These are phyloP conservation scores for Eucalyptus rudis DNA, from an alignment of 345 rosid genomes.

Conservation along the genomic window DNA sequence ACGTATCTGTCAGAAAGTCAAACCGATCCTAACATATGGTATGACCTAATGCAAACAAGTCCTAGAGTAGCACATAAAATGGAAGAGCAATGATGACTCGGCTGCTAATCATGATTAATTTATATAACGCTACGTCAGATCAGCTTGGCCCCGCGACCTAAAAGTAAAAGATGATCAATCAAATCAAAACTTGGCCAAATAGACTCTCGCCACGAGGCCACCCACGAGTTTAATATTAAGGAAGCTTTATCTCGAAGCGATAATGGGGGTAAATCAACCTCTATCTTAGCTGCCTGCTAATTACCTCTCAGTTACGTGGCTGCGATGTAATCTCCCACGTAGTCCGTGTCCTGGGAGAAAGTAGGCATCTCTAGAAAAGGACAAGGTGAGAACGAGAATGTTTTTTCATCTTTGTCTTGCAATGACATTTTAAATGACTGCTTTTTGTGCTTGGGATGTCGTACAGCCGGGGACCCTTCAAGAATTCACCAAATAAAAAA, in stretches of 20 bases:
- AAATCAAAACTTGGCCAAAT: neutral
- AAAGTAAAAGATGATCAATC: neutral
- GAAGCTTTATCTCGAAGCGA: neutral
- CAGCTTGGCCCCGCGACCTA: neutral
- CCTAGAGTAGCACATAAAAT: neutral
- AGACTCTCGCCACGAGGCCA: neutral
- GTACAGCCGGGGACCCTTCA: neutral
- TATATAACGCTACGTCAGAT: neutral
- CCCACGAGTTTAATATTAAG: neutral
- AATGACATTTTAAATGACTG: neutral
- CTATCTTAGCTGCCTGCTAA: neutral
- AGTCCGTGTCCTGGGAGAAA: neutral
- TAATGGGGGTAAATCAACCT: neutral
- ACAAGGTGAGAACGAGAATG: neutral
- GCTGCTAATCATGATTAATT: neutral
- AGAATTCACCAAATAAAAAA: neutral
- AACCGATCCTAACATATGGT: neutral
- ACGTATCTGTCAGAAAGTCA: neutral
- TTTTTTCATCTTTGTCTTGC: neutral
- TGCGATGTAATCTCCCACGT: neutral
- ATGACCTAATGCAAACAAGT: neutral
- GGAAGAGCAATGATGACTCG: neutral
- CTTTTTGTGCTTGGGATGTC: neutral
- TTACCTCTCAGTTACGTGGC: neutral
- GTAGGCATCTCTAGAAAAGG: neutral